Percentiles rank a stretch among this genome's conserved stretches.
These are phyloP conservation scores for Geoglossum cookeanum DNA, from an alignment of 2,329 filamentous ascomycete species.

Conservation along the genomic window DNA sequence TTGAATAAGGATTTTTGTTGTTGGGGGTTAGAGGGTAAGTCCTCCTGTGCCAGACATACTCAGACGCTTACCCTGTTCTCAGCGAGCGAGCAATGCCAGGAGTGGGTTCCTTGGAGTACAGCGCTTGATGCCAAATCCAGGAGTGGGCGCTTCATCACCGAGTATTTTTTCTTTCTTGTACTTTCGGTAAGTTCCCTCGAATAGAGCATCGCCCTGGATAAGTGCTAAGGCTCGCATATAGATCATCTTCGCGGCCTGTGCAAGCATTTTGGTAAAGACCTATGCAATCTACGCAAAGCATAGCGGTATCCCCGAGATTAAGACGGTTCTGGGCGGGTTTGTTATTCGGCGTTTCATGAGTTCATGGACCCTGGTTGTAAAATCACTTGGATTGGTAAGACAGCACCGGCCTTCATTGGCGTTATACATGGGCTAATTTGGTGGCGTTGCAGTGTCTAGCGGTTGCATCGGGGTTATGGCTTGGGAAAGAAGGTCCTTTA, in stretches of 20 bases:
- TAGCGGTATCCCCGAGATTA: conserved; percentile 94
- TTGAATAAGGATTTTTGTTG: conserved; percentile 86
- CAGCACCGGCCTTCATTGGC: not conserved
- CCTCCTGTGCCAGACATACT: not conserved
- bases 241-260: conserved; percentile 58
- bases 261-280: conserved; percentile 61
- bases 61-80: not conserved
- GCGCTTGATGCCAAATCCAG: conserved; percentile 47
- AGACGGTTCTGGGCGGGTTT: conserved; percentile 85
- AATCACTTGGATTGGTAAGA: conserved; percentile 67
- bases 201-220: not conserved
- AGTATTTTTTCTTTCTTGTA: conserved; percentile 73
- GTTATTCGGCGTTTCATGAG: conserved; percentile 78
- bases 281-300: conserved; percentile 83
- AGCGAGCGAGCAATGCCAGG: conserved; percentile 59
- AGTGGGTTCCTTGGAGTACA: conserved; percentile 73
- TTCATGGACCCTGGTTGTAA: conserved; percentile 72
- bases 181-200: conserved; percentile 44
- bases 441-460: conserved; percentile 49
- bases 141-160: conserved; percentile 59
- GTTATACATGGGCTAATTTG: not conserved
- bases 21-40: conserved; percentile 56
- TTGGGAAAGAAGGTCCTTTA: conserved; percentile 87
- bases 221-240: conserved; percentile 20
- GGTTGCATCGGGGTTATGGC: conserved; percentile 86